A percentile compares a stretch with the other conserved stretches of the same genome.
Conservation (phyloP, 163 green algal species). For the Scenedesmus sp. region DNA sequence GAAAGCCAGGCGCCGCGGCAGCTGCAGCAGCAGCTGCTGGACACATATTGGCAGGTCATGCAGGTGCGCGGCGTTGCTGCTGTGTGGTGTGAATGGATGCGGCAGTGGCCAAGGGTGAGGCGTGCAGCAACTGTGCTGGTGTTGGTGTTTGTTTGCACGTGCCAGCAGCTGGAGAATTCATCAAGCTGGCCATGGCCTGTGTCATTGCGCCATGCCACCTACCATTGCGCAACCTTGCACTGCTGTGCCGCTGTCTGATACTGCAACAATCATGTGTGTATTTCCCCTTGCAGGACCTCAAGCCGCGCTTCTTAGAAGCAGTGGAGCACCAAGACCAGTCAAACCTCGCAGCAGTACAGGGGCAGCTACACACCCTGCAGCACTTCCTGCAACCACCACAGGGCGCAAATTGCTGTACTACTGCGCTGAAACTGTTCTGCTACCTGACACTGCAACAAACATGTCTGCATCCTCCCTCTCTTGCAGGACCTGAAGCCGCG, state of each 20-base stretch:
- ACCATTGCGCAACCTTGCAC: no score
- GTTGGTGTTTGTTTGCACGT: no score
- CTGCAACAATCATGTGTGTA: neutral
- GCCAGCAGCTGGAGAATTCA: no score
- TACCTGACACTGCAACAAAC: neutral
- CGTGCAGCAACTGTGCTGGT: no score
- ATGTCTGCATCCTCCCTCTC: no score
- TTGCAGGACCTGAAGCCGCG: conserved; percentile 37
- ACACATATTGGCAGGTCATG: neutral
- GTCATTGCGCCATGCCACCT: no score
- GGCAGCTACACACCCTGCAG: conserved; percentile 4
- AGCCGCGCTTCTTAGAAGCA: conserved; percentile 35
- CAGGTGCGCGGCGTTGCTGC: neutral
- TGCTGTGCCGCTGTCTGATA: neutral
- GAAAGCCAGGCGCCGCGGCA: conserved; percentile 42
- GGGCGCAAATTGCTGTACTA: neutral
- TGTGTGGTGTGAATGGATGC: neutral
- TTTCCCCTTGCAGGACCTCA: conserved; percentile 17
- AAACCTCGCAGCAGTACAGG: neutral
- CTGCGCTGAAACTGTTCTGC: neutral
- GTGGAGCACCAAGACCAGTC: conserved; percentile 14
- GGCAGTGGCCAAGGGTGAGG: no score
- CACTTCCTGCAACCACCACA: neutral
- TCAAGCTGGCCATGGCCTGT: no score
- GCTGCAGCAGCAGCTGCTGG: conserved; percentile 24